Evolutionary conservation across 2,329 filamentous ascomycete genomes (phyloP), one percentile per base, ranked within the genome.

Genomic region (Ceratocystis cubensis): DNA sequence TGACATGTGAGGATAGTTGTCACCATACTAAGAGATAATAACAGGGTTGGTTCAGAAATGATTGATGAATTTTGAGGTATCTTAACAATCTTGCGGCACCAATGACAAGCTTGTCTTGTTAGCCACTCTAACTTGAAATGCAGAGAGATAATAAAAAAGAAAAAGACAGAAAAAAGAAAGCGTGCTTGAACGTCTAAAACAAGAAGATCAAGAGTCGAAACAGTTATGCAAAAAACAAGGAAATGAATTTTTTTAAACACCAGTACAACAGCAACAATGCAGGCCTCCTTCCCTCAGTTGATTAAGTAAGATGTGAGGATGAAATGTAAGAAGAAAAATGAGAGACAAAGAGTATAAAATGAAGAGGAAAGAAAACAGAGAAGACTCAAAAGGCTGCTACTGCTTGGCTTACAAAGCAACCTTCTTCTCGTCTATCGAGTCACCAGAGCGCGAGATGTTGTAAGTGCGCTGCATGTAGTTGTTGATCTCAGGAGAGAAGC

Each of bases 401-500:
- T 25, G 50, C n/a, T 20, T 15, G 13, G 20, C 50, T 56, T 56
- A 56, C 50, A 56, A 20, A 15, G 20, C 22, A 56, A 56, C 50
- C 63, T 68, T 64, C 56, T 64, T 65, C 63, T 62, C 66, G 44
- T 63, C 50, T 30, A 67, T 61, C 10, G 63, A 65, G 46, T 64
- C 66, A 13, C 45, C 62, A 3, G 63, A 64, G 45, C 63, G 48
- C 6, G 66, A 59, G 22, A 65, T 7, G 33, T 33, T 25, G 30
- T 30, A 30, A 46, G 57, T 68, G 37, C 56, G 59, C 63, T 64
- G 63, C 66, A 68, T 68, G 59, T 68, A 68, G 10, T 59, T 20
- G 46, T 68, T 68, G 50, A 68, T 63, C 63, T 68, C 66, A 2
- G 56, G 45, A 37, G 41, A 63, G 61, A 64, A 68, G 57, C 59